Evolutionary conservation across 768 basidiomycete species (phyloP).

Genomic region (Tylopilus intermedius): DNA sequence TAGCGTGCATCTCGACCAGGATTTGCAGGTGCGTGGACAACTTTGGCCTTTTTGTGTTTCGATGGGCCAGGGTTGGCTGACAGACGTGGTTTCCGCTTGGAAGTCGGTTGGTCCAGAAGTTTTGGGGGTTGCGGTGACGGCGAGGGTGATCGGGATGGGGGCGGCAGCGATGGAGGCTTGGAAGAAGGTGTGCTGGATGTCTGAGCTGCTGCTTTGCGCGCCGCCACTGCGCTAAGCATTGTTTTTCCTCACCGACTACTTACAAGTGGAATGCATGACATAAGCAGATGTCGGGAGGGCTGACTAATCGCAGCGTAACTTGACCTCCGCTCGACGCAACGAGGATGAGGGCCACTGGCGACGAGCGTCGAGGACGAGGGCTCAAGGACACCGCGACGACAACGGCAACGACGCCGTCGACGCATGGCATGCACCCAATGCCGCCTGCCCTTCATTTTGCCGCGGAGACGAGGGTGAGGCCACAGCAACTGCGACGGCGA

Average conservation of each 20-base stretch:
- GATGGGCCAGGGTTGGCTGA: slow-evolving; percentile 18
- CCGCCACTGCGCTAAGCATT: slow-evolving; percentile 73
- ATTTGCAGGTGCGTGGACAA: slow-evolving; percentile 25
- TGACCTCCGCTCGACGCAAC: too few species aligned
- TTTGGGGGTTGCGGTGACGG: slow-evolving; percentile 8
- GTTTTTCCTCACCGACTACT: background rate
- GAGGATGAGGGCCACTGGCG: too few species aligned
- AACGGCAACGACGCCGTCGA: too few species aligned
- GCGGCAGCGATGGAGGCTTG: slow-evolving; percentile 8
- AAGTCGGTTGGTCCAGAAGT: slow-evolving; percentile 20
- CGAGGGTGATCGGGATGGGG: slow-evolving; percentile 5
- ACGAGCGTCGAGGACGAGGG: too few species aligned
- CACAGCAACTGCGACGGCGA: too few species aligned
- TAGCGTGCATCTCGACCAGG: slow-evolving; percentile 24
- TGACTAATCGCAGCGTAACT: too few species aligned
- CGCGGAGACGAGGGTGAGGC: too few species aligned
- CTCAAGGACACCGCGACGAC: too few species aligned
- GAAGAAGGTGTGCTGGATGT: slow-evolving; percentile 12
- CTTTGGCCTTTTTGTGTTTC: slow-evolving; percentile 29
- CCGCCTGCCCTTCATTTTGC: too few species aligned
- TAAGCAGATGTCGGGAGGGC: too few species aligned
- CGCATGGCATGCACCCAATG: too few species aligned
- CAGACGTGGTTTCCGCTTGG: slow-evolving; percentile 44
- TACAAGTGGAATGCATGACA: too few species aligned
- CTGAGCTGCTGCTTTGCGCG: slow-evolving; percentile 48